phyloP scores from a whole-genome alignment of 139 green algal species.

The Coccomyxa sp. region DNA sequence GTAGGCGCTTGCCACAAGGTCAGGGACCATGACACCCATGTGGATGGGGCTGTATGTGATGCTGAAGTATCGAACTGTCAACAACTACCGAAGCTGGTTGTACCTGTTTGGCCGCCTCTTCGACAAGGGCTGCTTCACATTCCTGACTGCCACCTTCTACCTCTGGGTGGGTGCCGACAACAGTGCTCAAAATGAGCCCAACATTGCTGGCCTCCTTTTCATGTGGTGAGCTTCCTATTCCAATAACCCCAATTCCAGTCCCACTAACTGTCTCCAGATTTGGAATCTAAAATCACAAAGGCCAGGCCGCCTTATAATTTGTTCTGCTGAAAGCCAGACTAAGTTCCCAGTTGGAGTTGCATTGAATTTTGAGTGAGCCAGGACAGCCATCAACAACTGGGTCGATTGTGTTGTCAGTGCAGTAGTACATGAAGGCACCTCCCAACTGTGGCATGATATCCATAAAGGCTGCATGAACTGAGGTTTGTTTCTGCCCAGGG shows the following conservation, averaged over 20 bases:
- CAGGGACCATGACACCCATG: slow-evolving; percentile 64
- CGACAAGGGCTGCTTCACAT: slow-evolving; percentile 9
- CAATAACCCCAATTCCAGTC: too few relatives aligned
- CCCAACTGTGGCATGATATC: too few relatives aligned
- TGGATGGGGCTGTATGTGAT: slow-evolving; percentile 40
- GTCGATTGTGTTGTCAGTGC: too few relatives aligned
- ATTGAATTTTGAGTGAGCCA: too few relatives aligned
- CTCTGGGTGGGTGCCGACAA: background rate
- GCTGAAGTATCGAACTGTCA: slow-evolving; percentile 70
- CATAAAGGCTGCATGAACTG: too few relatives aligned
- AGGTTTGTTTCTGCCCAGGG: background rate
- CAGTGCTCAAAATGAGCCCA: slow-evolving; percentile 3
- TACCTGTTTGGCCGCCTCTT: slow-evolving; percentile 12
- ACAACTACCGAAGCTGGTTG: slow-evolving; percentile 1
- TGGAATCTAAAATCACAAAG: background rate
- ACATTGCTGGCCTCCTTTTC: slow-evolving; percentile 65
- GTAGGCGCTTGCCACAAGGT: slow-evolving; percentile 49
- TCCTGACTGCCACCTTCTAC: slow-evolving; percentile 14
- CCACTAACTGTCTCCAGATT: background rate
- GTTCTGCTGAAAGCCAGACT: background rate
- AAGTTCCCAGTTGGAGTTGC: too few relatives aligned
- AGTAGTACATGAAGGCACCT: too few relatives aligned
- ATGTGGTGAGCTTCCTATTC: slow-evolving; percentile 41
- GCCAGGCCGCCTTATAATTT: background rate
- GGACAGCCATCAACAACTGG: too few relatives aligned